Base-by-base conservation (phyloP, 306 rosid species). In the Carpinus viminea region DNA sequence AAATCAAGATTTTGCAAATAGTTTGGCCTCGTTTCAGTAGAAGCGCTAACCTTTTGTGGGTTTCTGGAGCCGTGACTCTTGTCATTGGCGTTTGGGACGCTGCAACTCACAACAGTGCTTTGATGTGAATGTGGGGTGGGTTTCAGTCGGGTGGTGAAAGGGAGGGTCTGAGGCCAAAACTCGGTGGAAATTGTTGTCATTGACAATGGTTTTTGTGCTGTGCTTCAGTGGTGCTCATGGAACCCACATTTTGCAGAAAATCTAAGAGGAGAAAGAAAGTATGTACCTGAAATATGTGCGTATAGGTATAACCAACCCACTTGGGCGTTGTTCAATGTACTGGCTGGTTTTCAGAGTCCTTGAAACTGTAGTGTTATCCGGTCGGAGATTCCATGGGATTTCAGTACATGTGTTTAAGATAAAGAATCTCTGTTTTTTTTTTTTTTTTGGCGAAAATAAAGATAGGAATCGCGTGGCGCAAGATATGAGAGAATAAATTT, bases 111-210 rank as follows among this genome's bases (percentile, higher is more conserved):
- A 16, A 84, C 12, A 0, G 56, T 68, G 54, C 70, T 70, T 47
- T 85, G 80, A n/a, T 71, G 85, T 34, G 81, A 76, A 24, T 71
- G 85, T 24, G 85, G 78, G 54, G 78, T n/a, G 60, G 70, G 87
- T 28, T 84, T 90, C 26, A 51, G 64, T 4, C 70, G 82, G 70
- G 78, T 74, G 70, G 73, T 48, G 13, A 75, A 60, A 51, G 86
- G 78, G 68, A 90, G 86, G 72, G 76, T 83, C 18, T 80, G 91
- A 10, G 88, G 85, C 70, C 91, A 80, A 50, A 94, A 81, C 78
- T 92, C 92, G 5, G 92, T 74, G 52, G 93, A 89, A 77, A 92
- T 76, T 73, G 85, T 89, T 24, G 89, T 78, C 97, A 88, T 90
- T 69, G 84, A 62, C 12, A 68, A 78, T n/a, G 78, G 12, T 43